These are phyloP conservation scores for Kodamaea lidongshanica DNA, from an alignment of 805 yeast species.

Conservation along the genomic window DNA sequence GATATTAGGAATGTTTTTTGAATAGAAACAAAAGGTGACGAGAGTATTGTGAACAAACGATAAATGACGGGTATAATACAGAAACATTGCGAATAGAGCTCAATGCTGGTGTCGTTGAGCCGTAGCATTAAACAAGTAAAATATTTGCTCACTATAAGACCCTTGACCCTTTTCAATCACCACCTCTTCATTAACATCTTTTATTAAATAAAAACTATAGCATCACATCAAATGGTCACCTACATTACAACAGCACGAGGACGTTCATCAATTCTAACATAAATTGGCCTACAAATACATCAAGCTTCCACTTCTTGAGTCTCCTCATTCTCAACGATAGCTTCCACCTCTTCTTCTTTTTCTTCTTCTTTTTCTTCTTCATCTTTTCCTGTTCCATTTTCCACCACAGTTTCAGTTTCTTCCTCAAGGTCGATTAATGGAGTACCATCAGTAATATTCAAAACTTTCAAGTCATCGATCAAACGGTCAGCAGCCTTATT, in stretches of 20 bases:
- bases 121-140: too few species aligned
- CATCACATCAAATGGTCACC: too few species aligned
- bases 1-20: constrained; percentile 6
- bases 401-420: constrained; percentile 7
- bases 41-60: too few species aligned
- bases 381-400: constrained; percentile 33
- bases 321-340: constrained; percentile 7
- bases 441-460: constrained; percentile 15
- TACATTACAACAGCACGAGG: too few species aligned
- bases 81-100: too few species aligned
- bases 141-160: too few species aligned
- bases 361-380: constrained; percentile 20
- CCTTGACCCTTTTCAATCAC: not conserved
- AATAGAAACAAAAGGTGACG: too few species aligned
- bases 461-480: constrained; percentile 29
- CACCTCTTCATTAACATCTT: too few species aligned
- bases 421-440: constrained; percentile 14
- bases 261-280: too few species aligned
- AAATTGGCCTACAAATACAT: not conserved
- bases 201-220: too few species aligned
- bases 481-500: constrained; percentile 58
- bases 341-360: constrained; percentile 8
- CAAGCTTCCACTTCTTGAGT: constrained; percentile 8
- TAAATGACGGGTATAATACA: too few species aligned
- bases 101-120: too few species aligned